Evolutionary conservation across 352 stramenopile species (phyloP).

Genomic region (Globisporangium okanoganense): DNA sequence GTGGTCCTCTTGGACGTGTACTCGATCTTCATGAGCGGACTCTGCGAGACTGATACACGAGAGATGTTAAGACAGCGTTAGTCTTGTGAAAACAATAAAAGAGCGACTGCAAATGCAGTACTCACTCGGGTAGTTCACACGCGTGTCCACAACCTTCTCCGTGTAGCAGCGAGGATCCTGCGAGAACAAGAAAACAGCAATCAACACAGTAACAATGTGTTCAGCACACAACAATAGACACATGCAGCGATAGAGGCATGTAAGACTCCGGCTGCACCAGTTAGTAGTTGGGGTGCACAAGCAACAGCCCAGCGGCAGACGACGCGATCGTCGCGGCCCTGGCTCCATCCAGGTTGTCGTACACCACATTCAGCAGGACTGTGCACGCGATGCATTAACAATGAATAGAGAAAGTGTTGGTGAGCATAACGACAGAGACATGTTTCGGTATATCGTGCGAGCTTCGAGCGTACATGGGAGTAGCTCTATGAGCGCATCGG

Average conservation of each 20-base stretch:
- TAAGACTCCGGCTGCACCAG: no score
- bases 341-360: constrained; percentile 51
- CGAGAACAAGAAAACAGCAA: no score
- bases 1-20: constrained; percentile 42
- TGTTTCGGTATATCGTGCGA: not conserved
- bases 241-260: no score
- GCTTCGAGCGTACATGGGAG: not conserved
- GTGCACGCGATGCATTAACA: not conserved
- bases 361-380: constrained; percentile 47
- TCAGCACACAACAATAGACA: not conserved
- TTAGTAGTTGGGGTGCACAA: constrained; percentile 50
- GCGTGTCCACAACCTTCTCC: constrained; percentile 45
- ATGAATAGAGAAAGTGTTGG: not conserved
- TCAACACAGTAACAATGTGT: not conserved
- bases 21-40: constrained; percentile 36
- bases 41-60: constrained; percentile 21
- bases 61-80: not conserved
- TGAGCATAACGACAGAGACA: not conserved
- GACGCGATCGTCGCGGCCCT: constrained; percentile 33
- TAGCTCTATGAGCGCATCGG: not conserved
- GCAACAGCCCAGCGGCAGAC: constrained; percentile 35
- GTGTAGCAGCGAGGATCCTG: constrained; percentile 57
- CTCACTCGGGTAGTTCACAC: constrained; percentile 43
- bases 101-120: not conserved
- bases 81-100: not conserved